Conservation (phyloP, 345 rosid genomes). For the Melaleuca quinquenervia region DNA sequence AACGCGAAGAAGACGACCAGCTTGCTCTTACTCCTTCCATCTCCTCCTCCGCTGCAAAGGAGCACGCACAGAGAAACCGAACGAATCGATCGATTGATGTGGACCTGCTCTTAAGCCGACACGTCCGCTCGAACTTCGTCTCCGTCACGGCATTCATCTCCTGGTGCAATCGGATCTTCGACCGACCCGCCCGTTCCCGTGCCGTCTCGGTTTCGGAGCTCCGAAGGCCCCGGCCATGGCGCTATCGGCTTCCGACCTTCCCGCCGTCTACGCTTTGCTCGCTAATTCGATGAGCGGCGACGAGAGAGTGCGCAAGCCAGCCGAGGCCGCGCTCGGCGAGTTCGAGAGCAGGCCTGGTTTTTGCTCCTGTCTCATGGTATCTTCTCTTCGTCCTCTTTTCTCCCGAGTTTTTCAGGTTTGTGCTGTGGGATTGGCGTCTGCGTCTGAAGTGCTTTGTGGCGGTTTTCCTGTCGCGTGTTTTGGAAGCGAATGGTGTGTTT, state of each 20-base stretch:
- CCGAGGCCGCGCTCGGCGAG: constrained; percentile 83
- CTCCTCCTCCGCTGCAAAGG: not conserved
- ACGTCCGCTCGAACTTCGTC: not conserved
- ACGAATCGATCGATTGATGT: not conserved
- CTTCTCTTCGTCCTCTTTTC: not conserved
- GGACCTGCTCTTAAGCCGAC: not conserved
- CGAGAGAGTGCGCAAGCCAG: constrained; percentile 66
- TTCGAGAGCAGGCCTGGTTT: constrained; percentile 88
- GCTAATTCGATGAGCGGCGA: constrained; percentile 89
- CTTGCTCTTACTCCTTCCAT: not conserved
- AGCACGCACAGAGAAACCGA: not conserved
- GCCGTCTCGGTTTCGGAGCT: not conserved
- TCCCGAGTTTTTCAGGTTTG: not conserved
- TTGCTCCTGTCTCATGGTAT: constrained; percentile 91
- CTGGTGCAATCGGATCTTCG: not conserved
- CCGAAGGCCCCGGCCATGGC: constrained; percentile 37
- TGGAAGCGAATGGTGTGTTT: not conserved
- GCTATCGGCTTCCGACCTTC: constrained; percentile 83
- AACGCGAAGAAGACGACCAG: not conserved
- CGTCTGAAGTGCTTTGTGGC: not conserved
- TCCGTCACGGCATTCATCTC: not conserved
- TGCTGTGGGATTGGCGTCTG: not conserved
- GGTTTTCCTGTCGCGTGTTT: not conserved
- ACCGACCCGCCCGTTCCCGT: not conserved
- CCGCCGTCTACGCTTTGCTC: constrained; percentile 61